A percentile compares a stretch with the other conserved stretches of the same genome.
Conservation (phyloP, 306 rosid species). For the Cercis canadensis region DNA sequence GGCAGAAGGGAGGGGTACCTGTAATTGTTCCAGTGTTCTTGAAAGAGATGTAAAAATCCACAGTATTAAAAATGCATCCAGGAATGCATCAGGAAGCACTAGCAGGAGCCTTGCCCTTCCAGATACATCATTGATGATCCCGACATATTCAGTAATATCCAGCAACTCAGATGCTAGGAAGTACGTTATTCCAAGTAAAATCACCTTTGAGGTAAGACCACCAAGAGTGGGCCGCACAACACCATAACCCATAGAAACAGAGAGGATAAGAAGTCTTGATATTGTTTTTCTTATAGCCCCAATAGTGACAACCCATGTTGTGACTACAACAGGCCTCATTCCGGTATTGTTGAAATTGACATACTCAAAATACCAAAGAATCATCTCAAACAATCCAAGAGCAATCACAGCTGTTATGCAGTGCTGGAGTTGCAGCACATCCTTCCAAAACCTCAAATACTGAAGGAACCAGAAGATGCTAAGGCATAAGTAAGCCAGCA, state of each 20-base stretch:
- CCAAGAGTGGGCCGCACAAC: conserved; percentile 98
- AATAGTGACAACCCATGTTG: conserved; percentile 89
- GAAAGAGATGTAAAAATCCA: conserved; percentile 98
- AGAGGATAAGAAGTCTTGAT: conserved; percentile 80
- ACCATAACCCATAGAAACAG: conserved; percentile 96
- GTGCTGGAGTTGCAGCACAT: conserved; percentile 92
- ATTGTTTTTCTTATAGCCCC: conserved; percentile 83
- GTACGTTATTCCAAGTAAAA: conserved; percentile 85
- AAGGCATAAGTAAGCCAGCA: conserved; percentile 68
- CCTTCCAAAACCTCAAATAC: conserved; percentile 88
- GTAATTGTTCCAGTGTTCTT: conserved; percentile 87
- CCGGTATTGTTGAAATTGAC: conserved; percentile 83
- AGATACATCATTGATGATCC: conserved; percentile 87
- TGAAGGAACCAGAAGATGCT: conserved; percentile 83
- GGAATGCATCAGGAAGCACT: conserved; percentile 92
- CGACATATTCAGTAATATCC: conserved; percentile 88
- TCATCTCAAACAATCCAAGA: conserved; percentile 93
- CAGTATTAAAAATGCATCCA: conserved; percentile 92
- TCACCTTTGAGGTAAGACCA: conserved; percentile 94
- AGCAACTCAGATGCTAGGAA: conserved; percentile 85
- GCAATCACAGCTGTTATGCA: conserved; percentile 80
- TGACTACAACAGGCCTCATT: conserved; percentile 73
- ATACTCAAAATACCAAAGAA: conserved; percentile 91
- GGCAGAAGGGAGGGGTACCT: no score
- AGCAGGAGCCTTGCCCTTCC: conserved; percentile 91